A percentile compares a stretch with the other conserved stretches of the same genome.
Evolutionary conservation across 805 yeast genomes (phyloP).

Genomic region (Candida peoriensis): DNA sequence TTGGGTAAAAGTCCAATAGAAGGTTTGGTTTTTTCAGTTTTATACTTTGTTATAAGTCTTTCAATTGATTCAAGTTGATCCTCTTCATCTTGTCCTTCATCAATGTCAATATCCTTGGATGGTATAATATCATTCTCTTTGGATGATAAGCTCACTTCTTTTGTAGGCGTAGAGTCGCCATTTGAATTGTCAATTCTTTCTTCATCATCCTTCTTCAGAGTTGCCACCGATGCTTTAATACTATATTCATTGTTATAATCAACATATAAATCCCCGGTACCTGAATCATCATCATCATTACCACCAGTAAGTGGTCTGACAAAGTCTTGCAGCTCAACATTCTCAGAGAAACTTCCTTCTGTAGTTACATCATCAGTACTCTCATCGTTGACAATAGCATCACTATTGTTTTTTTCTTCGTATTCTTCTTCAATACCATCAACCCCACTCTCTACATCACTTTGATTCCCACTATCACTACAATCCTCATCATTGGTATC

Average conservation of each 20-base stretch:
- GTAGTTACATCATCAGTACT: background rate
- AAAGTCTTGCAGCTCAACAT: background rate
- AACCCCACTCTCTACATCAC: background rate
- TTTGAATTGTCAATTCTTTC: background rate
- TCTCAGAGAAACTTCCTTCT: background rate
- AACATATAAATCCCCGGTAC: too few species aligned
- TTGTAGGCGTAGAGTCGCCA: background rate
- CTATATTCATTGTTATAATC: too few species aligned
- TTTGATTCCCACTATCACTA: conserved; percentile 3
- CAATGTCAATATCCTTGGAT: background rate
- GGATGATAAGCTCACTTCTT: background rate
- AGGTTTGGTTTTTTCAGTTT: conserved; percentile 2
- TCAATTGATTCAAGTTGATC: background rate
- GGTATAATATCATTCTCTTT: background rate
- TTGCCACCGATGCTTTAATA: too few species aligned
- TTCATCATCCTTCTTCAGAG: background rate
- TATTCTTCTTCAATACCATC: background rate
- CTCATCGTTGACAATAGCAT: background rate
- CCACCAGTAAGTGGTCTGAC: background rate
- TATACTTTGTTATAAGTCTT: background rate
- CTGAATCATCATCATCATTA: too few species aligned
- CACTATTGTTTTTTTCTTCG: background rate
- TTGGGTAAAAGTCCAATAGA: background rate
- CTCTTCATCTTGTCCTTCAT: background rate
- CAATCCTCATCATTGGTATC: background rate